Base-by-base conservation (phyloP, 768 basidiomycete genomes). In the Auriscalpium microsporum region DNA sequence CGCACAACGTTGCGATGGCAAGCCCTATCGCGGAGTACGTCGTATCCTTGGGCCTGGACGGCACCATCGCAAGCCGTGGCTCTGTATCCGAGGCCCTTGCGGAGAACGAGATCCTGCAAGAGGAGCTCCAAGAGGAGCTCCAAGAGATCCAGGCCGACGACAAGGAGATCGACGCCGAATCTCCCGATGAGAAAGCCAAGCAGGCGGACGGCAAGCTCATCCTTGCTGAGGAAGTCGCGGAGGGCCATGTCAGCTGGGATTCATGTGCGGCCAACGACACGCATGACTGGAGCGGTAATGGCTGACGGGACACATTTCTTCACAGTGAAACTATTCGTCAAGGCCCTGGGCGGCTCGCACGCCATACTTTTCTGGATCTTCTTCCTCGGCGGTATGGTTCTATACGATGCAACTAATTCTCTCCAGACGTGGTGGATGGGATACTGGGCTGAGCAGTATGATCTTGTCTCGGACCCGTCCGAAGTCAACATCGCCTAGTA, bases 171-270 rank as follows among this genome's bases (percentile, higher is more conserved):
- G 68, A 65, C 38, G 54, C 48, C 2, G 62, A 62, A 36, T 64
- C 62, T 33, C 58, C 57, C 2, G 59, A 57, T 7, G 60, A 48
- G 1, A 17, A 13, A 42, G 53, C 55, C 8, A 65, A 67, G 54
- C 63, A 66, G 47, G 49, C 55, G 11, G 74, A 75, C 47, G 82
- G 83, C 2, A 83, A 84, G 62, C 72, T 87, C n/a, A 76, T 86
- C 47, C 67, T 83, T 8, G 78, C 76, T 0, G 86, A 87, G 63
- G 86, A 87, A 62, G 74, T 85, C 46, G 76, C 72, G 7, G 73
- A 76, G 51, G 84, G 84, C 0, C 80, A 79, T 56, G 76, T 86
- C 33, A 77, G 78, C 47, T 80, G 78, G 72, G 60, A 62, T 4
- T 70, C 75, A 21, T 61, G 72, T 69, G 72, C 65, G 17, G 37